Evolutionary conservation across 1,284 basidiomycete genomes (phyloP).

Genomic region (Leccinum fuscescens): DNA sequence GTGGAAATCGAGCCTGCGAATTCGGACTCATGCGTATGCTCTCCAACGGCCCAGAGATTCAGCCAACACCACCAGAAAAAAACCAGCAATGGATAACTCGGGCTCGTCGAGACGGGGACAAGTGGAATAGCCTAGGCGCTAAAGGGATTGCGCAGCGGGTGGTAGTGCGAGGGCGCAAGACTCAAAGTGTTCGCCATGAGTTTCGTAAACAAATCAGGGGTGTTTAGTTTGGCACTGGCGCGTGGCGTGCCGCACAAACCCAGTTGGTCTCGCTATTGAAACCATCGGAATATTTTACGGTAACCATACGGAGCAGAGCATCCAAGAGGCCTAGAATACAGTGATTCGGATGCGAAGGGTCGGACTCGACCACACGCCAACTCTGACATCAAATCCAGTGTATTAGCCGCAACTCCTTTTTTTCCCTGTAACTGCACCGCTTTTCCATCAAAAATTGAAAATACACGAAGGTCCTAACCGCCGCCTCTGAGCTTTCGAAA

Average conservation of each 20-base stretch:
- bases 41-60: not conserved
- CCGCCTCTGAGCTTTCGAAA: not conserved
- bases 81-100: not conserved
- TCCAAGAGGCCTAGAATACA: not conserved
- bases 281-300: not conserved
- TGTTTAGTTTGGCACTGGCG: not conserved
- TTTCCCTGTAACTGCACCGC: no score
- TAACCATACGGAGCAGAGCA: not conserved
- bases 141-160: not conserved
- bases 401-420: no score
- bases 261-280: not conserved
- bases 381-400: no score
- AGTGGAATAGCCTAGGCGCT: not conserved
- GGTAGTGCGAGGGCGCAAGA: not conserved
- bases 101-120: not conserved
- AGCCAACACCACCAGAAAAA: not conserved
- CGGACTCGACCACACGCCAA: no score
- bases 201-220: not conserved
- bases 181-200: not conserved
- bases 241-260: not conserved
- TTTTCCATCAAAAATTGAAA: no score
- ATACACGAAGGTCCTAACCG: no score
- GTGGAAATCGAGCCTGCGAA: constrained; percentile 9
- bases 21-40: constrained; percentile 12
- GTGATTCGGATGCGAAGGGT: not conserved